Evolutionary conservation across 2,329 filamentous ascomycete genomes (phyloP), one percentile per base, ranked within the genome.

Genomic region (Eutypa lata): DNA sequence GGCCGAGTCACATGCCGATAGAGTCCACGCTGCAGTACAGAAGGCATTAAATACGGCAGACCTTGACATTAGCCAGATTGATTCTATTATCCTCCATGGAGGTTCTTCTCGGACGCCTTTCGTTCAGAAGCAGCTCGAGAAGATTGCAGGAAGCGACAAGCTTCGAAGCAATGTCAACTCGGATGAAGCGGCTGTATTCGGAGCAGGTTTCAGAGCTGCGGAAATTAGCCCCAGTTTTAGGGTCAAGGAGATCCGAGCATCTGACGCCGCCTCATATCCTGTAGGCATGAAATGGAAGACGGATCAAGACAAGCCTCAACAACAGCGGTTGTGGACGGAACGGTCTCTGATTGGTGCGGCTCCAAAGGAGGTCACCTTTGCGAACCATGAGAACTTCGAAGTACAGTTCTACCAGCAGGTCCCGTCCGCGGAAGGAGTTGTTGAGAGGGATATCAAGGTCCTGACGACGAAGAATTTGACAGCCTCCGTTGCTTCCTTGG

Each of bases 141-240:
- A 84, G 56, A 72, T 89, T 43, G 82, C 86, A 48, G 89, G 90
- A 37, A 73, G 85, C 7, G 84, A 88, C 49, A 97, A 96, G 77
- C 79, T 99, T 54, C 88, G 91, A 59, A 89, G 87, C 66, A 99
- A 95, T 64, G 94, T 99, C 67, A 99, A 99, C 74, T 89, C 93
- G 11, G 94, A 99, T 65, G 94, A 99, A 73, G 89, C 94, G 22
- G 94, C 94, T 48, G 94, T 96, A 10, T 96, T 97, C 70, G 94
- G 94, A 63, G 93, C 94, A 51, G 92, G 89, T 26, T 97, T 99
- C 80, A 90, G 92, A 67, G 94, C 90, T 48, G 94, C 94, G 49
- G 86, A 90, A 62, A 80, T 99, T 53, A 97, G 91, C 73, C 91
- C 93, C 40, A 93, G 89, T 69, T 99, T 99, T 84, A 88, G 91